Evolutionary conservation across 495 filamentous ascomycete genomes (phyloP).

Genomic region (Neurospora sp.): DNA sequence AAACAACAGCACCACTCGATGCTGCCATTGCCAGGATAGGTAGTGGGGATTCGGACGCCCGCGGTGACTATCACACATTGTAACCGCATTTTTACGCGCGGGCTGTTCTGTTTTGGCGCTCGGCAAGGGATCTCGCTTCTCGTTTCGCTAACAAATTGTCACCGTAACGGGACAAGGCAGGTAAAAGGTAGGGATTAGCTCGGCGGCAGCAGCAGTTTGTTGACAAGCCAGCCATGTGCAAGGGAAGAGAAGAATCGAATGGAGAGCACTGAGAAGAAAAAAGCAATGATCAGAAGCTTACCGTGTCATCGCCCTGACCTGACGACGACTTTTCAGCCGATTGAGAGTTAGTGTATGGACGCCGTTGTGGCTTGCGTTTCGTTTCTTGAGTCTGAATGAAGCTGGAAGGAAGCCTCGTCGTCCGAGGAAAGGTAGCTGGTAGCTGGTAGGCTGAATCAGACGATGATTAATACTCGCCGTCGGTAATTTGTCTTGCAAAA

Average conservation of each 20-base stretch:
- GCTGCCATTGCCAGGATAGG: not conserved
- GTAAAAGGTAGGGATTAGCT: not conserved
- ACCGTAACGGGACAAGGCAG: not conserved
- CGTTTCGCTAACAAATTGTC: not conserved
- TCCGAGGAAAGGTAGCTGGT: not conserved
- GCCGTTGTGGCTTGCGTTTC: not conserved
- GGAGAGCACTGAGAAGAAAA: not conserved
- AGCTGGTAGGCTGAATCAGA: not conserved
- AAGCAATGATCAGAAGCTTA: not conserved
- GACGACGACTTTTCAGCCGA: not conserved
- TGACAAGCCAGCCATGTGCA: not conserved
- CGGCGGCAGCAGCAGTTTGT: not conserved
- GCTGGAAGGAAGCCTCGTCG: not conserved
- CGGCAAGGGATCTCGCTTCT: not conserved
- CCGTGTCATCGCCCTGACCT: not conserved
- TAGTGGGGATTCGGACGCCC: not conserved
- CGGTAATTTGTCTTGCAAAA: not conserved
- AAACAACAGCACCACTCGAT: not conserved
- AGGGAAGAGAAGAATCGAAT: not conserved
- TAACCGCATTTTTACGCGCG: not conserved
- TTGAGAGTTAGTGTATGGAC: not conserved
- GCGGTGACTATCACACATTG: not conserved
- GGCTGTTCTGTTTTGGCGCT: not conserved
- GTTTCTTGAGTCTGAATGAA: not conserved
- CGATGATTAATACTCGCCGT: not conserved